Base-by-base conservation (phyloP, 1,139 yeast species). In the Insectozyma bohioensis region DNA sequence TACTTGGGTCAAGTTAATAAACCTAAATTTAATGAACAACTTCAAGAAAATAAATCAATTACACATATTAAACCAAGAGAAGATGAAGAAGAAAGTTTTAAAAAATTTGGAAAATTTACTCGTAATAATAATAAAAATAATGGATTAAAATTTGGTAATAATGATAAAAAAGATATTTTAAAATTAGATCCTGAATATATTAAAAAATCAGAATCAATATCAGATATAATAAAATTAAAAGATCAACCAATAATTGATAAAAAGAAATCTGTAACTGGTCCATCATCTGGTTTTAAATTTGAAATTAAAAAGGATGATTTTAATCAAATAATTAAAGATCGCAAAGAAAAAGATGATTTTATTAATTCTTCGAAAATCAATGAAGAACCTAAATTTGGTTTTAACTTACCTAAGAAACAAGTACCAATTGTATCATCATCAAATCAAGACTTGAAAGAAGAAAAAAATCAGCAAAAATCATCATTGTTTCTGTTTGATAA, bases 231-330 rank as follows among this genome's bases (percentile, higher is more conserved):
- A 25, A 62, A 59, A 35, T 39, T 63, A 9, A 63, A 62, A 31
- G 62, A 58, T 12, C 21, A 35, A 3, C 28, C 28, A 7, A 28
- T 33, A 1, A 40, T 28, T 4, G 40, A 35, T 1, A 27, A 22
- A 16, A 36, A 31, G 13, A 34, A 24, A 8, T 35, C 39, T 3
- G 14, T 9, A 10, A n/a, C 45, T 1, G 31, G 48, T 6, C 73
- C 73, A 12, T 63, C 69, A 26, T 52, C 61, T 3, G 72, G 70
- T 1, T 67, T 67, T 47, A 53, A 60, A 21, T 66, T 67, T 39
- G 51, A 59, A 6, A 53, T 62, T 11, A 58, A 59, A 28, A 52
- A 54, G 30, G 45, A 47, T 8, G 56, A 57, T 27, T 47, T 63
- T 23, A 40, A 46, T 21, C 47, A 51, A 8, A 50, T 61, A 9